These are phyloP conservation scores for Eucalyptus regnans DNA, from an alignment of 345 rosid species.

Conservation along the genomic window DNA sequence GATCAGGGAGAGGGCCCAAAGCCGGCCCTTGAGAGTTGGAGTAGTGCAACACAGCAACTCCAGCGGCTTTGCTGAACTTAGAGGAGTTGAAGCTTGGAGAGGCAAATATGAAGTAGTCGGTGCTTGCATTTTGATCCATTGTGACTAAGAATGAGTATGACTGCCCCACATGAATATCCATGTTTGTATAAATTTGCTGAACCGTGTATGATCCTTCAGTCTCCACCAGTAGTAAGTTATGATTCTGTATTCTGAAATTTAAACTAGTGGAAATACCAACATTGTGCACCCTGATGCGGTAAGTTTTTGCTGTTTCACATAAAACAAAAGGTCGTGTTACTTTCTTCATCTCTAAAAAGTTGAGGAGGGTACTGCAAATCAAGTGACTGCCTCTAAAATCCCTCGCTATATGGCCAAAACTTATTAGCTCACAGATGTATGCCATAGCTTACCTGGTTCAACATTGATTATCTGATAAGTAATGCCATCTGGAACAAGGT, in stretches of 20 bases:
- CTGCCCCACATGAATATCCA: slow-evolving; percentile 96
- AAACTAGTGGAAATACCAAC: slow-evolving; percentile 78
- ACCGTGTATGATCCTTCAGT: slow-evolving; percentile 90
- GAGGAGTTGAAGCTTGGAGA: slow-evolving; percentile 65
- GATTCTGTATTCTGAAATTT: slow-evolving; percentile 86
- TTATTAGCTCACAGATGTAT: background rate
- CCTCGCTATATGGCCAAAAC: background rate
- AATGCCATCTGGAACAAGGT: slow-evolving; percentile 36
- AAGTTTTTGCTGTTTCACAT: slow-evolving; percentile 58
- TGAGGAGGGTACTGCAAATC: background rate
- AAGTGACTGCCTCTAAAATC: background rate
- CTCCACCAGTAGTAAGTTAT: slow-evolving; percentile 81
- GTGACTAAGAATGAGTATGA: slow-evolving; percentile 87
- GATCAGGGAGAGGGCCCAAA: slow-evolving; percentile 85
- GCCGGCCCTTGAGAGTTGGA: slow-evolving; percentile 77
- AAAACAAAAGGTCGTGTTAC: background rate
- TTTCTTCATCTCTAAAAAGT: background rate
- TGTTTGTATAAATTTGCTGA: slow-evolving; percentile 66
- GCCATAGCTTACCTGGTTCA: slow-evolving; percentile 53
- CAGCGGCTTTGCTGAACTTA: slow-evolving; percentile 33
- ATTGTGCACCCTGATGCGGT: slow-evolving; percentile 80
- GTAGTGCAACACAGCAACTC: slow-evolving; percentile 79
- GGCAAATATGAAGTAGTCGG: slow-evolving; percentile 80
- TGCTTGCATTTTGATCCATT: slow-evolving; percentile 78
- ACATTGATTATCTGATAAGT: slow-evolving; percentile 57